These are phyloP conservation scores for Leonotis leonurus DNA, from an alignment of 257 asterid species.

Conservation along the genomic window DNA sequence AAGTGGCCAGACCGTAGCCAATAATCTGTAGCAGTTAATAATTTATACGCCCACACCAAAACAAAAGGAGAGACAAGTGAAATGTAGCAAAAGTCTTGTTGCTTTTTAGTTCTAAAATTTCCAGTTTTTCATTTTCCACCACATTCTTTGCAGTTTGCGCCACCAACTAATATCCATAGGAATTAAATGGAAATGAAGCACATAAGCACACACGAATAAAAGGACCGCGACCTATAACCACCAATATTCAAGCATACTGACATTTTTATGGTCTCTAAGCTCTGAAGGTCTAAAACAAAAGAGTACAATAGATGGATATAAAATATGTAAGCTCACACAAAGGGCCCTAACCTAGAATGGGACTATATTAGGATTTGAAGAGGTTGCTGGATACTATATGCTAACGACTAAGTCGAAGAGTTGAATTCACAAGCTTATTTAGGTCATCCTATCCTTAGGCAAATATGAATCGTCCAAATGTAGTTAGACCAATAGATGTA, in stretches of 20 bases:
- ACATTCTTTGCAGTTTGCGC: neutral
- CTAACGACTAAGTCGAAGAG: neutral
- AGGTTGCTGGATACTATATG: neutral
- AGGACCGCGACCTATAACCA: neutral
- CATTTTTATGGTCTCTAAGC: neutral
- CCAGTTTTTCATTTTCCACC: neutral
- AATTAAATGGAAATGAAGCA: neutral
- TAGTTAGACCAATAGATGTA: neutral
- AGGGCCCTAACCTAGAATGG: neutral
- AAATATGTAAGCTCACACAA: neutral
- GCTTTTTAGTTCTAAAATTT: neutral
- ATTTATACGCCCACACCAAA: neutral
- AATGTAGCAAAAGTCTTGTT: neutral
- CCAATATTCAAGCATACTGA: neutral
- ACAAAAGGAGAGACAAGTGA: neutral
- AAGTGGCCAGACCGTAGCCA: neutral
- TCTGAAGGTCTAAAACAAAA: neutral
- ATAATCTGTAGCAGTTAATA: neutral
- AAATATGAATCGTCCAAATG: neutral
- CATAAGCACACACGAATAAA: neutral
- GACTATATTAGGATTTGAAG: neutral
- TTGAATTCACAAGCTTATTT: neutral
- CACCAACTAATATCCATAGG: neutral
- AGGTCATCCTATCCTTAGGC: neutral
- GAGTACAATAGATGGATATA: neutral